These are phyloP conservation scores for Coniochaeta sp. DNA, from an alignment of 2,329 filamentous ascomycete genomes.

Conservation along the genomic window DNA sequence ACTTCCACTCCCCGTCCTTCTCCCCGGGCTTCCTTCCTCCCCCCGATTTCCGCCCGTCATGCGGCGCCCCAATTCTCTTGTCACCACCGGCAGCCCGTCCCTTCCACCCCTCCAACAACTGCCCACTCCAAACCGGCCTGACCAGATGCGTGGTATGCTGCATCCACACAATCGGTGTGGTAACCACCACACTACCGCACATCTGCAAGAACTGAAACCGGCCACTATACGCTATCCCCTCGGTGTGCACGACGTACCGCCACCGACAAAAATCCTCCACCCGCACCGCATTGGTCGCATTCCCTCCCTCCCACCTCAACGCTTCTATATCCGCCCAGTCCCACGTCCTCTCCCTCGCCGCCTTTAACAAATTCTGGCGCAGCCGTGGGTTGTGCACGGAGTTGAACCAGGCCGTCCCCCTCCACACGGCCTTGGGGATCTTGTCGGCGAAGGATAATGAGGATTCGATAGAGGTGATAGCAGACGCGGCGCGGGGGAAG, in stretches of 20 bases:
- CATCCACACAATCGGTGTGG: constrained; percentile 39
- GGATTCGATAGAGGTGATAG: constrained; percentile 30
- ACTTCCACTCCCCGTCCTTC: constrained; percentile 10
- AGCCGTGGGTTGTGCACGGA: constrained; percentile 31
- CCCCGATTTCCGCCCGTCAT: not conserved
- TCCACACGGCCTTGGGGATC: constrained; percentile 38
- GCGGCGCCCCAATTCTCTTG: not conserved
- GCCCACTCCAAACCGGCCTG: constrained; percentile 29
- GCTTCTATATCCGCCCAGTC: constrained; percentile 42
- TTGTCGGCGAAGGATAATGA: constrained; percentile 22
- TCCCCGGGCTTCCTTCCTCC: not conserved
- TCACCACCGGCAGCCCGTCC: constrained; percentile 8
- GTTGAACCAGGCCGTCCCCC: constrained; percentile 45
- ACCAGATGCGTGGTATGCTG: constrained; percentile 43
- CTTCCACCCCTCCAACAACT: constrained; percentile 9
- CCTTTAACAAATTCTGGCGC: constrained; percentile 31
- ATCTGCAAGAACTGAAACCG: constrained; percentile 44
- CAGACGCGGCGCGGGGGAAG: constrained; percentile 27
- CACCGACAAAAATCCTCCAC: constrained; percentile 46
- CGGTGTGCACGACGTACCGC: constrained; percentile 44
- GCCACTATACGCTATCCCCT: constrained; percentile 47
- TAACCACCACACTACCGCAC: constrained; percentile 39
- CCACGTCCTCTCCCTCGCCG: constrained; percentile 36
- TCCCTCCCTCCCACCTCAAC: constrained; percentile 25
- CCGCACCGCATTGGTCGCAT: constrained; percentile 34